Percentiles rank a stretch among this genome's conserved stretches.
These are phyloP conservation scores for Fraxinus albicans DNA, from an alignment of 305 asterid genomes.

Conservation along the genomic window DNA sequence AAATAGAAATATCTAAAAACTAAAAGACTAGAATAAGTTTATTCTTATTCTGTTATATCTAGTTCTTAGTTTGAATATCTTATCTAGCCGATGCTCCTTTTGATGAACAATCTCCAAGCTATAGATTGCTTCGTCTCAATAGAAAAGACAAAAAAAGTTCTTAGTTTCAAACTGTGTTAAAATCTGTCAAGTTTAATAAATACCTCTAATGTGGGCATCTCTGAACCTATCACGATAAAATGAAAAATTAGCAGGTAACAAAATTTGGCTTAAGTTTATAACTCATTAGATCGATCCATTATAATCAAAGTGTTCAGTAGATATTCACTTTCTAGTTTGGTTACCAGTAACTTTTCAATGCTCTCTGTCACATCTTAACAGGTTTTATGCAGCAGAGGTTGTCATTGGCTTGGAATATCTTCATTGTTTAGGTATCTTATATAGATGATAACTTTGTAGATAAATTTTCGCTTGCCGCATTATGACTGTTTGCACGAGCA, in stretches of 20 bases:
- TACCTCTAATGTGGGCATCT: neutral
- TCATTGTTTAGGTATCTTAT: slow-evolving; percentile 85
- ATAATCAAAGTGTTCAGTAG: neutral
- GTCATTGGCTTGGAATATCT: slow-evolving; percentile 92
- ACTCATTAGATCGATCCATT: neutral
- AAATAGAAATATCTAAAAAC: neutral
- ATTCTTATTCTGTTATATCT: neutral
- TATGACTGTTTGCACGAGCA: neutral
- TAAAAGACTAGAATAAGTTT: neutral
- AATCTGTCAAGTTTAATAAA: neutral
- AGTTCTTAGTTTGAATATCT: neutral
- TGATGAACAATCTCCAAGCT: neutral
- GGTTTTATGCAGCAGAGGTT: slow-evolving; percentile 97
- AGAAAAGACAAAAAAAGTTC: neutral
- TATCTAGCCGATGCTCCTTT: neutral
- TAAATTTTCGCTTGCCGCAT: slow-evolving; percentile 1
- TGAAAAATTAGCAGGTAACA: neutral
- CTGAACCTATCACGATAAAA: neutral
- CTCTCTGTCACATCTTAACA: slow-evolving; percentile 26
- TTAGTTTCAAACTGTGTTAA: neutral
- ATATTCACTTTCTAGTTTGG: neutral
- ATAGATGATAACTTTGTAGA: neutral
- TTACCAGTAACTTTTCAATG: neutral
- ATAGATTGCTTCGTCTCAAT: neutral
- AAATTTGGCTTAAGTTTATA: neutral